Evolutionary conservation across 2,329 filamentous ascomycete genomes (phyloP).

Genomic region (Trichoderma asperellum): DNA sequence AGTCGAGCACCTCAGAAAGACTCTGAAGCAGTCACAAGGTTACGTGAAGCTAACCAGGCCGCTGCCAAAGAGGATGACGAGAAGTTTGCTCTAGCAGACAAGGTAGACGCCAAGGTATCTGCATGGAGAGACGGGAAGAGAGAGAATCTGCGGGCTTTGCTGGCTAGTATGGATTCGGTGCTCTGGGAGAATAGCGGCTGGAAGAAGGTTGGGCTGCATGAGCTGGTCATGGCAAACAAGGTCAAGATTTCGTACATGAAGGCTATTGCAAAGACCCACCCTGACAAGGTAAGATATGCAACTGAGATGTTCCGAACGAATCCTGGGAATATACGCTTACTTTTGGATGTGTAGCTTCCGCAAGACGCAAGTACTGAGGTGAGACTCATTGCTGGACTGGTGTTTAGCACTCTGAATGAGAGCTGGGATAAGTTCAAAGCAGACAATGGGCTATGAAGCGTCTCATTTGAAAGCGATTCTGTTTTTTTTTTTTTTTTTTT

Average conservation of each 20-base stretch:
- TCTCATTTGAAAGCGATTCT: background rate
- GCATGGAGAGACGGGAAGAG: constrained; percentile 90
- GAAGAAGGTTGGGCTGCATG: constrained; percentile 95
- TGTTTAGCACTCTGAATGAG: constrained; percentile 72
- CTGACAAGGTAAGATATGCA: constrained; percentile 79
- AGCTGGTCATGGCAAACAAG: constrained; percentile 88
- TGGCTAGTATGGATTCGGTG: constrained; percentile 85
- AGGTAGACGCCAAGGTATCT: constrained; percentile 77
- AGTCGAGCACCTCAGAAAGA: constrained; percentile 52
- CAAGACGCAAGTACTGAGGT: constrained; percentile 68
- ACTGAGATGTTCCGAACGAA: background rate
- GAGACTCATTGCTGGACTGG: constrained; percentile 65
- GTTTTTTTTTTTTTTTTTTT: background rate
- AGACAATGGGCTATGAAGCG: constrained; percentile 64
- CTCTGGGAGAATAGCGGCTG: constrained; percentile 91
- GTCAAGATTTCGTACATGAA: constrained; percentile 99
- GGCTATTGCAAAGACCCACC: constrained; percentile 97
- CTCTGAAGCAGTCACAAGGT: constrained; percentile 77
- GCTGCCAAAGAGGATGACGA: constrained; percentile 89
- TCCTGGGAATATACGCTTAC: background rate
- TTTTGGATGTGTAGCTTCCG: constrained; percentile 53
- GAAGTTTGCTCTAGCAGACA: constrained; percentile 85
- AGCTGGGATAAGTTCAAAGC: constrained; percentile 75
- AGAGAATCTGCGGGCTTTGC: constrained; percentile 85
- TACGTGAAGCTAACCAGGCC: constrained; percentile 82